phyloP scores from a whole-genome alignment of 768 basidiomycete species.

The Trametes cubensis region DNA sequence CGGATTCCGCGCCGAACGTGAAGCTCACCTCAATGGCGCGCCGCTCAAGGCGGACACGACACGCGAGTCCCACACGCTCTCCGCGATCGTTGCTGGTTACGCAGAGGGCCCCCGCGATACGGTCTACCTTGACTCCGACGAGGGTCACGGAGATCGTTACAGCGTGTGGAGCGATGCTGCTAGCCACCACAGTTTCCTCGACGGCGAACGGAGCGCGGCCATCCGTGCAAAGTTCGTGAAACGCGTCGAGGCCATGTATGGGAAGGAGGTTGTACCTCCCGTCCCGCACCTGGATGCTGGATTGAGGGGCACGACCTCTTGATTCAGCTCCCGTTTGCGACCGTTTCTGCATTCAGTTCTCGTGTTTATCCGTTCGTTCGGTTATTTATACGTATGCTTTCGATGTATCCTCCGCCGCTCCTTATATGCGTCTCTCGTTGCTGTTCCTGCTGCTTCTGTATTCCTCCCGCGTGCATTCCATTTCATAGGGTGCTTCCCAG shows the following conservation, averaged over 20 bases:
- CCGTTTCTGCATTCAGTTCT: background rate
- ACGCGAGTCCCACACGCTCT: slow-evolving; percentile 19
- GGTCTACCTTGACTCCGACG: slow-evolving; percentile 21
- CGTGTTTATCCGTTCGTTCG: background rate
- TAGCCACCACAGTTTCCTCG: slow-evolving; percentile 55
- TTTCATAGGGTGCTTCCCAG: background rate
- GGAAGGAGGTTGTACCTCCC: slow-evolving; percentile 43
- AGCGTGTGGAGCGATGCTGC: slow-evolving; percentile 45
- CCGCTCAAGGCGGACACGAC: background rate
- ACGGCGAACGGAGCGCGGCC: slow-evolving; percentile 53
- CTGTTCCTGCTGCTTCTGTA: background rate
- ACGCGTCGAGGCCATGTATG: slow-evolving; percentile 57
- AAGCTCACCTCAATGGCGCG: background rate
- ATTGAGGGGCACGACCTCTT: slow-evolving; percentile 1
- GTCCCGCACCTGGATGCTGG: slow-evolving; percentile 40
- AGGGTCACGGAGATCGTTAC: slow-evolving; percentile 43
- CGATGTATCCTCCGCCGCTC: background rate
- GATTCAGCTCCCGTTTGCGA: background rate
- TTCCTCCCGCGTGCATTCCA: background rate
- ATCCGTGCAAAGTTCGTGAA: slow-evolving; percentile 52
- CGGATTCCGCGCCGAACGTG: slow-evolving; percentile 15
- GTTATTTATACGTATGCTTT: slow-evolving; percentile 10
- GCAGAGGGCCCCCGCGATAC: slow-evolving; percentile 17
- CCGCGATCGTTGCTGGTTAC: slow-evolving; percentile 21
- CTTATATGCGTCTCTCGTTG: slow-evolving; percentile 5